Evolutionary conservation across 805 yeast species (phyloP), one percentile per base, ranked within the genome.

Genomic region (Pichia californica): DNA sequence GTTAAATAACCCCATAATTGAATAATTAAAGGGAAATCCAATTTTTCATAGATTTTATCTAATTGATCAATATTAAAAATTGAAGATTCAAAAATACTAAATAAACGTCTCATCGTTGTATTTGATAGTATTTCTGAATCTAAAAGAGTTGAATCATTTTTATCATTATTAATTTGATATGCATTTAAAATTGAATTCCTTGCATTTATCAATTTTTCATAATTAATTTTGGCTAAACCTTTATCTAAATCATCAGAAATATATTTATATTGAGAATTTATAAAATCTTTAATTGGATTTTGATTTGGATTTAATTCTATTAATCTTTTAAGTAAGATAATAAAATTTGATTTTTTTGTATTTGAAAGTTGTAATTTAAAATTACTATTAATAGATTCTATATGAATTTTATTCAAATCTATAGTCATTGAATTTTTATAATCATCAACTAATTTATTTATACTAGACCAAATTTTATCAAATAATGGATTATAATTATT

Each of bases 211-310:
- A 74, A 63, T 47, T 71, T 67, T 14, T 57, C 61, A 29, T 66
- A 56, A 46, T 69, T 66, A 39, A 69, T 70, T 16, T 61, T 61
- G 23, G 73, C 71, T 4, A 66, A 32, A 13, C 60, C 66, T 18
- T 70, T 68, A 19, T 63, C 62, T 26, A 77, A 60, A 40, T 64
- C 61, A 2, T 54, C 49, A 7, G 62, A 57, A 46, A 77, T 67
- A 16, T 57, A 57, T 20, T 65, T 63, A 36, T 70, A 68, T 52
- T 74, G 81, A 16, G 73, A 61, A 33, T 71, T 64, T 25, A 83
- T 70, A 79, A 88, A 83, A 41, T 73, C 77, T 19, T 70, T 57
- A 6, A 83, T 74, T 5, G 91, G 91, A 55, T 78, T 81, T 33
- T 57, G 58, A 44, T 76, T 80, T 2, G 74, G 71, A n/a, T 80